Evolutionary conservation across 495 filamentous ascomycete genomes (phyloP), one percentile per base, ranked within the genome.

Genomic region (Xylaria curta): DNA sequence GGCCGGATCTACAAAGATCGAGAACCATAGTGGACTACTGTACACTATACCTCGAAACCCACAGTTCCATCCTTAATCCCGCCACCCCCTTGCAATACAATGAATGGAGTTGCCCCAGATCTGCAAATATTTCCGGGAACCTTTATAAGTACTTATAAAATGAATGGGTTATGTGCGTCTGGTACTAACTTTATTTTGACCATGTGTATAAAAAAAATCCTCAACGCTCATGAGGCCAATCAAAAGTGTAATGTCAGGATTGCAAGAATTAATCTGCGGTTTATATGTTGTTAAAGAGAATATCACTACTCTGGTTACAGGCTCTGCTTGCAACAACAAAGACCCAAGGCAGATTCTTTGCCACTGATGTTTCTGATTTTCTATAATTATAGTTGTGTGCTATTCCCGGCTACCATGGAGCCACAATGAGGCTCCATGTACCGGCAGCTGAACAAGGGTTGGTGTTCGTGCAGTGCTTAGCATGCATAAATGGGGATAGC

Each of bases 31-130:
- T 19, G 54, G n/a, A 42, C 59, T 42, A 24, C 59, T 62, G 12
- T 62, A 62, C 19, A 10, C 36, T 62, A 38, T 38, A 62, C 9
- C 2, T 26, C 19, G 7, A 62, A 42, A 21, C n/a, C 33, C 59
- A 62, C 59, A 62, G 8, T 62, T 63, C 9, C 21, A 28, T 44
- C 38, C 60, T 63, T 62, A 62, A 62, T 62, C 33, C 33, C 33
- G 13, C 59, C 17, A 61, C 4, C 10, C 36, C 10, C 36, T 8
- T 62, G 21, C n/a, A 44, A 8, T 12, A 28, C n/a, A 17, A 44
- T 62, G n/a, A 17, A 44, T 62, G n/a, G 38, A 44, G 44, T 42
- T 38, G n/a, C 60, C 60, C 60, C 21, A 10, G 60, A 63, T 44
- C 38, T 44, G 12, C 21, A 28, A n/a, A 28, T 63, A 21, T 4